A percentile compares a stretch with the other conserved stretches of the same genome.
phyloP scores from a whole-genome alignment of 768 basidiomycete species.

The Rhizopogon vulgaris region DNA sequence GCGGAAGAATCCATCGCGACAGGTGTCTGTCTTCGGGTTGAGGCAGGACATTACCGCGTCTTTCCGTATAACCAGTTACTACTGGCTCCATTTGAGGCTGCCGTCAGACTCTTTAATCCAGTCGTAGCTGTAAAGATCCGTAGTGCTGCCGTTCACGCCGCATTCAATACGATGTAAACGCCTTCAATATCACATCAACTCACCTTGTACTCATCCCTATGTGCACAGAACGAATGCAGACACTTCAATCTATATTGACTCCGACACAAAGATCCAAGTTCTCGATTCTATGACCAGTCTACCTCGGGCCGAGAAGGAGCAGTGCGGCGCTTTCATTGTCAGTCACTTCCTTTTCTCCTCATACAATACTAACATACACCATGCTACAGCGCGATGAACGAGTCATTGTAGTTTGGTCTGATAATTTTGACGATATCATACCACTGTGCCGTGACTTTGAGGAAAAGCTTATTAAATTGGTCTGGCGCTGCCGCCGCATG shows the following conservation, averaged over 20 bases:
- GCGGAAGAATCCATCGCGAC: conserved; percentile 71
- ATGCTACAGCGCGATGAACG: conserved; percentile 65
- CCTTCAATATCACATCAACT: conserved; percentile 14
- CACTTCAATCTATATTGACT: conserved; percentile 60
- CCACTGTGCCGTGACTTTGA: conserved; percentile 66
- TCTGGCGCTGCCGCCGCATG: conserved; percentile 52
- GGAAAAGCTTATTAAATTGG: conserved; percentile 72
- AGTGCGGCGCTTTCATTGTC: conserved; percentile 85
- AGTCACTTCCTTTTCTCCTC: conserved; percentile 15
- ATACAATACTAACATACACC: background rate
- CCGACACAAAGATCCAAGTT: conserved; percentile 82
- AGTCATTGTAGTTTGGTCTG: conserved; percentile 79
- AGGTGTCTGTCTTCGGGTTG: conserved; percentile 71
- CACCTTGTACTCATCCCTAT: background rate
- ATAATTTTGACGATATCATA: conserved; percentile 74
- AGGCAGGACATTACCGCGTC: conserved; percentile 62
- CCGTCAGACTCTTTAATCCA: conserved; percentile 69
- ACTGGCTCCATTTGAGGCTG: conserved; percentile 74
- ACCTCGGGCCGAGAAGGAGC: conserved; percentile 81
- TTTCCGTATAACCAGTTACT: conserved; percentile 79
- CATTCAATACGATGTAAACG: conserved; percentile 56
- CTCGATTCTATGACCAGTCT: conserved; percentile 64
- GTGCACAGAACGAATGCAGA: conserved; percentile 44
- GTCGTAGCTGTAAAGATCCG: conserved; percentile 78
- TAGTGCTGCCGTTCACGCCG: conserved; percentile 77